Percentiles rank a stretch among this genome's conserved stretches.
Evolutionary conservation across 306 rosid genomes (phyloP).

Genomic region (Datisca glomerata): DNA sequence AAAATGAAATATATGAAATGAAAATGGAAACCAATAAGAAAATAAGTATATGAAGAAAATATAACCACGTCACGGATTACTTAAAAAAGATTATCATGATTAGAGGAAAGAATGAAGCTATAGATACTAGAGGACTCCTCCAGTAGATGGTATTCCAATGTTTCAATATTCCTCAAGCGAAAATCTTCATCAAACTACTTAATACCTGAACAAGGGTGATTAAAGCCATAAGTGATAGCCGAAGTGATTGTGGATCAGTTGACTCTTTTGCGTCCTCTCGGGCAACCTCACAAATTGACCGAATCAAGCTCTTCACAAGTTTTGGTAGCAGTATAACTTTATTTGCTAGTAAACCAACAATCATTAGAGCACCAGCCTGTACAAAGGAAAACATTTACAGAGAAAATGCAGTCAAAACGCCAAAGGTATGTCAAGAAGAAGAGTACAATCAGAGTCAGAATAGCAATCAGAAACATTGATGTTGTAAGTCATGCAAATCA

Average conservation of each 20-base stretch:
- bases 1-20: too few species aligned
- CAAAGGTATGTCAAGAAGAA: not conserved
- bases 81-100: too few species aligned
- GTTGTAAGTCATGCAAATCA: too few species aligned
- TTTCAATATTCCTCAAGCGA: too few species aligned
- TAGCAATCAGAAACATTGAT: too few species aligned
- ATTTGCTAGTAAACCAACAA: slow-evolving; percentile 65
- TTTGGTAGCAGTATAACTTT: slow-evolving; percentile 64
- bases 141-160: too few species aligned
- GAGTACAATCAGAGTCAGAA: not conserved
- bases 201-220: slow-evolving; percentile 91
- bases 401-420: slow-evolving; percentile 3
- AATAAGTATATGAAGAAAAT: too few species aligned
- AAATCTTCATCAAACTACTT: too few species aligned
- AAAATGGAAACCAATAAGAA: too few species aligned
- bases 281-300: slow-evolving; percentile 62
- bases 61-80: too few species aligned
- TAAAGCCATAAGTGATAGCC: slow-evolving; percentile 65
- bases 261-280: slow-evolving; percentile 41
- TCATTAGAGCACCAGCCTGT: slow-evolving; percentile 91
- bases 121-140: too few species aligned
- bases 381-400: slow-evolving; percentile 6
- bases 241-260: slow-evolving; percentile 60
- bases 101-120: too few species aligned
- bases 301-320: slow-evolving; percentile 60